Evolutionary conservation across 768 basidiomycete genomes (phyloP).

Genomic region (Guyanaporus albipodus): DNA sequence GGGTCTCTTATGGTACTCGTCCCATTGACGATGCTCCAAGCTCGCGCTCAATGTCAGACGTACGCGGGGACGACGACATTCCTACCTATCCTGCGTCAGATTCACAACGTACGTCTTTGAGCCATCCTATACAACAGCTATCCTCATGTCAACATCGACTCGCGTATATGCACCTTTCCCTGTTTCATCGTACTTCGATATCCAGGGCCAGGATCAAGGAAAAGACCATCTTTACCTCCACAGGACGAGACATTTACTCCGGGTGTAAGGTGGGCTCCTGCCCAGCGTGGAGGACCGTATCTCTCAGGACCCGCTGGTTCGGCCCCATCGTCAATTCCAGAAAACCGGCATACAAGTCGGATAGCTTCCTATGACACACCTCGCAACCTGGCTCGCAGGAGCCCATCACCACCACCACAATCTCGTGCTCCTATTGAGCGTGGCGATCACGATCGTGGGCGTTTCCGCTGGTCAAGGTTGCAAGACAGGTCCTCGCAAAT

Average conservation of each 20-base stretch:
- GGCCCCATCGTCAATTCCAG: slow-evolving; percentile 5
- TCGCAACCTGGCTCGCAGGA: slow-evolving; percentile 13
- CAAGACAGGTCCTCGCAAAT: slow-evolving; percentile 8
- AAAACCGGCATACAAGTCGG: slow-evolving; percentile 5
- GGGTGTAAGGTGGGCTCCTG: slow-evolving; percentile 9
- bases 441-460: slow-evolving; percentile 15
- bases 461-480: slow-evolving; percentile 13
- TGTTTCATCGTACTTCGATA: slow-evolving; percentile 18
- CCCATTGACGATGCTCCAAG: slow-evolving; percentile 19
- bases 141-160: slow-evolving; percentile 28
- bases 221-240: slow-evolving; percentile 35
- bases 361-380: neutral
- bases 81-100: slow-evolving; percentile 23
- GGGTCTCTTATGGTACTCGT: slow-evolving; percentile 8
- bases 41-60: slow-evolving; percentile 15
- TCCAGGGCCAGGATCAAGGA: slow-evolving; percentile 32
- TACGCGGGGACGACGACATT: slow-evolving; percentile 18
- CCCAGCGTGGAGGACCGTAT: slow-evolving; percentile 11
- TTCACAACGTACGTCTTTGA: slow-evolving; percentile 37
- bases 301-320: slow-evolving; percentile 1
- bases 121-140: slow-evolving; percentile 26
- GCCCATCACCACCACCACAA: slow-evolving; percentile 11
- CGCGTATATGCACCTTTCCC: slow-evolving; percentile 18
- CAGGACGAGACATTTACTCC: slow-evolving; percentile 33
- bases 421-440: slow-evolving; percentile 8